Evolutionary conservation across 768 basidiomycete genomes (phyloP), one percentile per base, ranked within the genome.

Genomic region (Kwoniella newhampshirensis): DNA sequence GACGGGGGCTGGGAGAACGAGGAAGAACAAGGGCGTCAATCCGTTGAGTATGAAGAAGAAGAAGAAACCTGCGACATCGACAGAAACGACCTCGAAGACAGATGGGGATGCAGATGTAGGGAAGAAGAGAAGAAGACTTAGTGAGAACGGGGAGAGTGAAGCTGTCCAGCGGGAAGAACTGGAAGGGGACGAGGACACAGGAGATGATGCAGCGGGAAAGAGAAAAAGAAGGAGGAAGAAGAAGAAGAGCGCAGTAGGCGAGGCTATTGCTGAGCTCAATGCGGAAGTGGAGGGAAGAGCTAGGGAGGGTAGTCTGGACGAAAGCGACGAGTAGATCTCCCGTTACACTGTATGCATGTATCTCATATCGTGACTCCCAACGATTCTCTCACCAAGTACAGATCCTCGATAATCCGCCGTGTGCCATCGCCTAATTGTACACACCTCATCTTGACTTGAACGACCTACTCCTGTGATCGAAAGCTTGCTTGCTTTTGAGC

Each of bases 41-140:
- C 91, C 94, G 7, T 81, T 97, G 2, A 92, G 90, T 58, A 79
- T 93, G 42, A 92, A 91, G 81, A 96, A 91, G 81, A 93, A 91
- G 81, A 93, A 83, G 67, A 66, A 62, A 46, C 48, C 35, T 12
- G 18, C 23, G 30, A 30, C 43, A 44, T 12, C 42, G 8, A 35
- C 42, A 44, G 23, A 54, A n/a, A 13, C 23, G 18, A 23, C 18
- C 47, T 54, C 41, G 32, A 36, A 50, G 26, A 39, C 37, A 27
- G 49, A 42, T 8, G 37, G 36, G 13, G 51, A 42, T 17, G 58
- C 40, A 1, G 55, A 51, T 12, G 43, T 36, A 30, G 54, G 49
- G 17, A 51, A 52, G 36, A 52, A 51, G 54, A 21, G 54, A 52
- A 25, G 40, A 20, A 40, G 54, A n/a, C 59, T 20, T 7, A 57